Conservation (phyloP, 129 eudicot genomes). For the Pseudognaphalium luteoalbum region DNA sequence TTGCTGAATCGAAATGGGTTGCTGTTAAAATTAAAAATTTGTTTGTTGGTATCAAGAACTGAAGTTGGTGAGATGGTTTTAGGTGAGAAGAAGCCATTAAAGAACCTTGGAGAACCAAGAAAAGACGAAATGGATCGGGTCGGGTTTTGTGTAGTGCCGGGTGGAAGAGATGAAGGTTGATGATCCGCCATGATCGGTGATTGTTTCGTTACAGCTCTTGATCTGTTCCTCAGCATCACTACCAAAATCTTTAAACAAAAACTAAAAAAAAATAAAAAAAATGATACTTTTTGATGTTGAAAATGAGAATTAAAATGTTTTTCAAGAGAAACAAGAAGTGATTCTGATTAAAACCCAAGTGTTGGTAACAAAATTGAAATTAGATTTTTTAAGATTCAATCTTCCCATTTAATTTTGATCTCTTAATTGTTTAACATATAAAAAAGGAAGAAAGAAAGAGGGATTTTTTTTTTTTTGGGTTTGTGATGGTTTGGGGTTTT, state of each 20-base stretch:
- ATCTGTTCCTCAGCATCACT: slow-evolving; percentile 81
- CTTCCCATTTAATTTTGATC: slow-evolving; percentile 33
- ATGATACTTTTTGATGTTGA: background rate
- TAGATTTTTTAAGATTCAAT: slow-evolving; percentile 37
- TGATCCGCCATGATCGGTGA: slow-evolving; percentile 70
- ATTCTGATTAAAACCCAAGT: slow-evolving; percentile 42
- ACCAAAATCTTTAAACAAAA: background rate
- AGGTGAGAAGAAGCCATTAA: slow-evolving; percentile 50
- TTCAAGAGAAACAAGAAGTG: slow-evolving; percentile 45
- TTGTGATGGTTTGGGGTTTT: slow-evolving; percentile 29
- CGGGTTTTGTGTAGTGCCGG: slow-evolving; percentile 42
- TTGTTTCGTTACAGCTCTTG: slow-evolving; percentile 74
- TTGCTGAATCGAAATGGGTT: slow-evolving; percentile 52
- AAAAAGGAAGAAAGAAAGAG: slow-evolving; percentile 9
- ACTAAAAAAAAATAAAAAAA: background rate
- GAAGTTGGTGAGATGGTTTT: slow-evolving; percentile 57
- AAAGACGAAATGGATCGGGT: slow-evolving; percentile 58
- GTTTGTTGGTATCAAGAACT: slow-evolving; percentile 58
- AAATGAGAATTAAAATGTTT: background rate
- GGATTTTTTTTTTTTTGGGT: slow-evolving; percentile 13
- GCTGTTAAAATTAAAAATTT: slow-evolving; percentile 31
- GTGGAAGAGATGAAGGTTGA: slow-evolving; percentile 32
- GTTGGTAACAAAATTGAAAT: slow-evolving; percentile 37
- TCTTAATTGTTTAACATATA: slow-evolving; percentile 16
- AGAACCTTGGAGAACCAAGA: slow-evolving; percentile 72